Percentiles rank a stretch among this genome's conserved stretches.
phyloP scores from a whole-genome alignment of 176 grass and related monocot genomes.

The Carex littledalei region DNA sequence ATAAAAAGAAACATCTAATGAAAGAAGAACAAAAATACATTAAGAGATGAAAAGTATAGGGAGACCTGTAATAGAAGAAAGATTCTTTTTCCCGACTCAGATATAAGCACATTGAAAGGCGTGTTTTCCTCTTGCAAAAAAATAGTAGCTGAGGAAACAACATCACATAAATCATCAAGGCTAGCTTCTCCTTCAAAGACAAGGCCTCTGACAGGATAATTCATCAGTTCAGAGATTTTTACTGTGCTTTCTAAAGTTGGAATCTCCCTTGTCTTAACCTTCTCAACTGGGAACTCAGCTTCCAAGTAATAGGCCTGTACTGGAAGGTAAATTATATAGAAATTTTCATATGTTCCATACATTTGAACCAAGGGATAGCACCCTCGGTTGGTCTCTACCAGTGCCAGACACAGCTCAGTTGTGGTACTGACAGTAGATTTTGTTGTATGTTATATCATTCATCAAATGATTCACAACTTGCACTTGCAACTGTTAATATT shows the following conservation, averaged over 20 bases:
- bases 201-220: slow-evolving; percentile 70
- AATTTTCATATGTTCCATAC: not conserved
- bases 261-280: slow-evolving; percentile 29
- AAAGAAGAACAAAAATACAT: not conserved
- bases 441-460: not conserved
- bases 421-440: too few species aligned
- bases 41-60: not conserved
- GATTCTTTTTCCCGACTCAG: slow-evolving; percentile 57
- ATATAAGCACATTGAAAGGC: slow-evolving; percentile 85
- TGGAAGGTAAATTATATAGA: not conserved
- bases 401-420: not conserved
- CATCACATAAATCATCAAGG: slow-evolving; percentile 47
- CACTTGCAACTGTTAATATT: not conserved
- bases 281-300: slow-evolving; percentile 66
- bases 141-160: slow-evolving; percentile 44
- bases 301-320: slow-evolving; percentile 58
- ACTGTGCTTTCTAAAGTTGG: slow-evolving; percentile 27
- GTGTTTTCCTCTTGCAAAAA: slow-evolving; percentile 67
- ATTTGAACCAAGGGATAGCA: not conserved
- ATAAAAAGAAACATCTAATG: not conserved
- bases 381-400: not conserved
- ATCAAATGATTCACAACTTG: not conserved
- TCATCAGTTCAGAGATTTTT: slow-evolving; percentile 30
- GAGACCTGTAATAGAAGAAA: slow-evolving; percentile 80
- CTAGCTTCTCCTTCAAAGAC: slow-evolving; percentile 41